Evolutionary conservation across 148 eudicot genomes (phyloP), one percentile per base, ranked within the genome.

Genomic region (Nyssa sinensis): DNA sequence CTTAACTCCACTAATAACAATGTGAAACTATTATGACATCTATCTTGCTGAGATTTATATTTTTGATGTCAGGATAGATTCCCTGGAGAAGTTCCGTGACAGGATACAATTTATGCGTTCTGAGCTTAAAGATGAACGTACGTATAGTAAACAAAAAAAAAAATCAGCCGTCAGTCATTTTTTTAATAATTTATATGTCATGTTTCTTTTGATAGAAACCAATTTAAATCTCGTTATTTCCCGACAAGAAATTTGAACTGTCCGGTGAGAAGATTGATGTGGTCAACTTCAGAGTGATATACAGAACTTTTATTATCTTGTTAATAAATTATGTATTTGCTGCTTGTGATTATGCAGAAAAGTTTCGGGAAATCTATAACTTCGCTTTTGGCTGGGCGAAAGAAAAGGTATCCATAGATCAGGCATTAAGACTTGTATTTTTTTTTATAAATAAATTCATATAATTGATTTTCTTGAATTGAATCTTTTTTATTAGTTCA

Each of bases 351-450:
- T 83, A 67, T 81, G 71, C 97, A 95, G 98, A 89, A 73, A 95
- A 92, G 74, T 95, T 95, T 77, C 88, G 89, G 27, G 98, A 95
- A 69, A 90, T 92, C 72, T 95, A 95, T 81, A 87, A 83, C 81
- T 95, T 89, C 79, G 92, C 98, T 64, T 95, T 95, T 83, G 93
- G 87, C 69, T 95, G 98, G 98, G 98, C 98, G 28, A 95, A 92
- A 79, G 98, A 95, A 81, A 95, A 95, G 97, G 98, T 95, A 86
- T 35, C 74, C 5, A 3, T 62, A 30, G 62, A 12, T 24, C 31
- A 39, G 63, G 59, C 41, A 61, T 31, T 11, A 44, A 39, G 33
- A 62, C 39, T 28, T 62, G 41, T 55, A 39, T 72, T 72, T 29
- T n/a, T 3, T 23, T 58, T 78, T 4, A 7, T 41, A n/a, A n/a